Evolutionary conservation across 1,139 yeast genomes (phyloP).

Genomic region (Taphrina deformans): DNA sequence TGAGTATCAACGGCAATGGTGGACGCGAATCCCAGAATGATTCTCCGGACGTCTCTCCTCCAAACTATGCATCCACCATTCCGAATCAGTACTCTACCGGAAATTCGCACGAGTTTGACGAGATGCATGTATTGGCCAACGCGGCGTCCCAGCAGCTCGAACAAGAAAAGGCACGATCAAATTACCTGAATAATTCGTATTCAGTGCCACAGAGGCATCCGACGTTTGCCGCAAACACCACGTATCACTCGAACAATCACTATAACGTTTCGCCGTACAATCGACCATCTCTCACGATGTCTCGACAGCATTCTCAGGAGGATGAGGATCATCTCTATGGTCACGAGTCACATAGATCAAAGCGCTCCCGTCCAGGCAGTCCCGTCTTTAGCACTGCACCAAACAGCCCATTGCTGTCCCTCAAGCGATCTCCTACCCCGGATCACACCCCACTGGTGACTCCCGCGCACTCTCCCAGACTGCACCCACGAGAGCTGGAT

Average conservation of each 20-base stretch:
- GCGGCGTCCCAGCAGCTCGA: constrained; percentile 80
- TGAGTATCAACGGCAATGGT: constrained; percentile 35
- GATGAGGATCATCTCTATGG: constrained; percentile 22
- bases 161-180: constrained; percentile 46
- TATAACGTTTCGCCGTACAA: constrained; percentile 22
- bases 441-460: constrained; percentile 60
- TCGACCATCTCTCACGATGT: constrained; percentile 33
- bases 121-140: constrained; percentile 73
- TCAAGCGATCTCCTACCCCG: constrained; percentile 50
- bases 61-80: constrained; percentile 32
- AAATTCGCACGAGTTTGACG: constrained; percentile 42
- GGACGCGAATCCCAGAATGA: constrained; percentile 39
- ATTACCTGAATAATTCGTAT: constrained; percentile 12
- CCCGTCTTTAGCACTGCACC: constrained; percentile 67
- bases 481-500: constrained; percentile 48
- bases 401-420: constrained; percentile 48
- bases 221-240: constrained; percentile 33
- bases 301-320: constrained; percentile 36
- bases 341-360: constrained; percentile 47
- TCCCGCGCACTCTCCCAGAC: constrained; percentile 59
- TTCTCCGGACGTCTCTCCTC: constrained; percentile 40
- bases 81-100: constrained; percentile 13
- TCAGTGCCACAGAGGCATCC: constrained; percentile 31
- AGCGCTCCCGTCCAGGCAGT: constrained; percentile 76
- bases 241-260: constrained; percentile 35